Base-by-base conservation (phyloP, 208 protist species). In the Zelonia costaricensis region DNA sequence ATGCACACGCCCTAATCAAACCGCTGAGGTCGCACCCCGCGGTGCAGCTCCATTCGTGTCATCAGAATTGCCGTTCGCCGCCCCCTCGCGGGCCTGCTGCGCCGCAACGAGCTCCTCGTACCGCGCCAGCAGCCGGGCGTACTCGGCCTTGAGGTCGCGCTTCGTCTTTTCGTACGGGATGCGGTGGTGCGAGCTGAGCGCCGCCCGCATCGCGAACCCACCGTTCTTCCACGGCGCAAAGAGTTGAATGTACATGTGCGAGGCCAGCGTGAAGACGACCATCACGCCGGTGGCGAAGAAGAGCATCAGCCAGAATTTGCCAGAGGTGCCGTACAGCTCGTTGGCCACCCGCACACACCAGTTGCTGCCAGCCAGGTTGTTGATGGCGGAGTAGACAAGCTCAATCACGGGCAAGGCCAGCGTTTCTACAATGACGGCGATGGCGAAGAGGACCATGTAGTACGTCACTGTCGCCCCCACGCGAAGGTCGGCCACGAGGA, bases 171-270 rank as follows among this genome's bases (percentile, higher is more conserved):
- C 22, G 63, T 86, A 70, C 42, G 71, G 64, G n/a, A 55, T 31
- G 1, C 72, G 75, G 56, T 78, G 83, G 23, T 63, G 61, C 15
- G 86, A 92, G 8, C 35, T 13, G 10, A 62, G 57, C 22, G 78
- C 72, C 0, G 86, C 70, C 5, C 68, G 62, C 74, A 85, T 80
- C 7, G 82, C 86, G 5, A 80, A 46, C 9, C 62, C 70, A 1
- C 80, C 86, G 59, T 87, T 88, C 22, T 58, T 49, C 80, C 82
- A 89, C 65, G 86, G 82, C 35, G 42, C 48, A 39, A 86, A 89
- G 16, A 89, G 42, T 31, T 80, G 69, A 18, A 86, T 78, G 59
- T 87, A 88, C 49, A 84, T 59, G 43, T 80, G 75, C n/a, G 72
- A 71, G n/a, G 72, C 64, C 40, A 92, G 44, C 5, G 76, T 80